Base-by-base conservation (phyloP, 495 filamentous ascomycete species). In the Sordaria brevicollis region DNA sequence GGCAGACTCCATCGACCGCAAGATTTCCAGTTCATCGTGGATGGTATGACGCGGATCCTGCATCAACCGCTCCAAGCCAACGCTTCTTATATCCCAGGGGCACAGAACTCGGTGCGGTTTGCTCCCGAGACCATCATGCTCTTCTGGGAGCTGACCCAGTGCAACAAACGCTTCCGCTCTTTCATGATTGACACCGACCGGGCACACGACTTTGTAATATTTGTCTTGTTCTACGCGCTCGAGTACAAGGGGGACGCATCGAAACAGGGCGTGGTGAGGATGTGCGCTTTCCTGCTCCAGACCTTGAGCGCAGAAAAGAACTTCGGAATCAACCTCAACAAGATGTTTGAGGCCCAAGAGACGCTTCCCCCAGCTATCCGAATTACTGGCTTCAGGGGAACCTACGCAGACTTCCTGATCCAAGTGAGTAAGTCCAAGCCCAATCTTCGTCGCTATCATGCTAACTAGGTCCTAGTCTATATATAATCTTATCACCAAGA, bases 111-210 rank as follows among this genome's bases (percentile, higher is more conserved):
- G 0, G 81, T 93, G 69, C 92, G 91, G 79, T 97, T 94, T 85
- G 92, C 93, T 2, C 93, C 96, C 8, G 95, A 99, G 79, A 97
- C 97, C 83, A 88, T 98, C 39, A 93, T 98, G 85, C 86, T 99
- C 3, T 99, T 97, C 78, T 99, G 95, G 95, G 95, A 99, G 81
- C 87, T 92, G 8, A 86, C 96, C 34, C 95, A 99, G 79, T 97
- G 94, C 85, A 99, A 99, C 80, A 98, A 96, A 81, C 87, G 96
- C 65, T 98, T 99, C 81, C 85, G 96, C 65, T 94, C 93, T 1
- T 99, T 97, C 80, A 94, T 99, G 76, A 93, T 97, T 71, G 95
- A 98, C 73, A 97, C 95, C 0, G 93, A 97, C 73, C 85, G 94
- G 41, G 91, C 92, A 0, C 92, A 97, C 76, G 95, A 99, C 77